Evolutionary conservation across 495 filamentous ascomycete species (phyloP).

Genomic region (Peziza echinospora): DNA sequence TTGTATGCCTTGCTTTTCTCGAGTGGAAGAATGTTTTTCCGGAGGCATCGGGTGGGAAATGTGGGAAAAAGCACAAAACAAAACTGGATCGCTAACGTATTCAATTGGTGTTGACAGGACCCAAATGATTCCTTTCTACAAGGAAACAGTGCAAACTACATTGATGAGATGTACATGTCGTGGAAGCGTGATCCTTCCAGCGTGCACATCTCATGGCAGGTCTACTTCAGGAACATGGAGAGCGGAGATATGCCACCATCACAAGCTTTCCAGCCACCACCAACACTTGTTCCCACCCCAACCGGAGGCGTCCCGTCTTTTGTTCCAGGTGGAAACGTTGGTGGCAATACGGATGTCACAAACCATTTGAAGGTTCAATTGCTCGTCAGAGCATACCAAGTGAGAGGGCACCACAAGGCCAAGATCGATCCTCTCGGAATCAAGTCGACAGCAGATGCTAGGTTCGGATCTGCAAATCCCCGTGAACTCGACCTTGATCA

Average conservation of each 20-base stretch:
- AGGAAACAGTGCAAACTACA: slow-evolving; percentile 90
- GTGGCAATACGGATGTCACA: slow-evolving; percentile 61
- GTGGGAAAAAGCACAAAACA: not conserved
- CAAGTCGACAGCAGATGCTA: slow-evolving; percentile 50
- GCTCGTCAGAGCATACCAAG: slow-evolving; percentile 88
- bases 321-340: slow-evolving; percentile 47
- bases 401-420: slow-evolving; percentile 93
- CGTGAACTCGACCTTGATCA: slow-evolving; percentile 82
- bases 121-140: slow-evolving; percentile 86
- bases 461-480: slow-evolving; percentile 70
- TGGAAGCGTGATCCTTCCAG: slow-evolving; percentile 87
- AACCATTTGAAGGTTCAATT: slow-evolving; percentile 98
- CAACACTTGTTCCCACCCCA: slow-evolving; percentile 63
- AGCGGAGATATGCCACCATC: slow-evolving; percentile 90
- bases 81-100: too few relatives aligned
- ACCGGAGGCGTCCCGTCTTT: slow-evolving; percentile 56
- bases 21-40: too few relatives aligned
- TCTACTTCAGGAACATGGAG: slow-evolving; percentile 99
- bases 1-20: too few relatives aligned
- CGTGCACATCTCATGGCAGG: slow-evolving; percentile 96
- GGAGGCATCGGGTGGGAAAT: not conserved
- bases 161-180: slow-evolving; percentile 97
- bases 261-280: slow-evolving; percentile 86
- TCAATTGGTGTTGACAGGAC: slow-evolving; percentile 40
- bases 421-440: slow-evolving; percentile 93